Evolutionary conservation across 2,329 filamentous ascomycete species (phyloP), one percentile per base, ranked within the genome.

Genomic region (Phoma sp.): DNA sequence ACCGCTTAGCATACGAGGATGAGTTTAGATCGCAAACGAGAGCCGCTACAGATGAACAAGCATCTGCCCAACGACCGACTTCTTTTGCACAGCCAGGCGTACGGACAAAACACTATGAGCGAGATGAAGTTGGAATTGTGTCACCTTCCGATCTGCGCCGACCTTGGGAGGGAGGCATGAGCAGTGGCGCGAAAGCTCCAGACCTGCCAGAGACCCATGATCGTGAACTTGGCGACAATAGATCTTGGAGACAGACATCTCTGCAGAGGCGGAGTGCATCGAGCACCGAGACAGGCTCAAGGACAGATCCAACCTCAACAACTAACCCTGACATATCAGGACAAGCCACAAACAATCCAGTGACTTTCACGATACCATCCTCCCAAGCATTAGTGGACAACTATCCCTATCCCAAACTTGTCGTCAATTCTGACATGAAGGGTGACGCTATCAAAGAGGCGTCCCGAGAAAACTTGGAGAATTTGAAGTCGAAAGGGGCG

Each of bases 141-240:
- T 73, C 70, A n/a, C 71, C 71, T 10, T 73, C 69, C 5, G 71
- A 74, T 58, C 36, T 64, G 5, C 61, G 71, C 36, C 60, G 71
- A 41, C 69, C 67, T 9, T 56, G 47, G 8, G 67, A 69, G 18
- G 18, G 18, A 18, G 18, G 18, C 18, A 18, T 18, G 18, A 18
- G 18, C 18, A 18, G 18, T 18, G 18, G 18, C 18, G 18, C 18
- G 18, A 18, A 18, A 18, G 18, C 18, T 18, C 18, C 18, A 18
- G 18, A 18, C 18, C 18, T 18, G 7, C 30, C 59, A 13, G 41
- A 33, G 11, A 23, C 29, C 0, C 27, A 46, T 10, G 46, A 55
- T 13, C 41, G 41, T 23, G 46, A 55, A 22, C 40, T 49, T 5
- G 46, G 30, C 8, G 43, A 47, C 27, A 49, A 30, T 37, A 42